phyloP scores from a whole-genome alignment of 257 asterid genomes.

The Solanum pennellii region DNA sequence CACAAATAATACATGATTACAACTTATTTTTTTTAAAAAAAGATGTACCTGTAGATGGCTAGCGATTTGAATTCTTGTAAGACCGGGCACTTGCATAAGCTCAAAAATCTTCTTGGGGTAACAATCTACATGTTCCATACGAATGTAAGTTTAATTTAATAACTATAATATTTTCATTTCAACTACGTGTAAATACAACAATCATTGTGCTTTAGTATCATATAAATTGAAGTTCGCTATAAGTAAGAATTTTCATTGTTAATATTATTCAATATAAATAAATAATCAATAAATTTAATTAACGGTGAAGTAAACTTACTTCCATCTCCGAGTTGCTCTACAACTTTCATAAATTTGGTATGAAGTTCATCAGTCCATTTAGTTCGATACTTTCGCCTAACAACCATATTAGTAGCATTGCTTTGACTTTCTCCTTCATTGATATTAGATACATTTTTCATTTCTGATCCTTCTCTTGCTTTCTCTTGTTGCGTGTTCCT shows the following conservation, averaged over 20 bases:
- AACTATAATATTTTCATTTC: not conserved
- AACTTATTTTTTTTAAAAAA: not conserved
- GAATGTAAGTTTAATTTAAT: not conserved
- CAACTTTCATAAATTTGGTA: conserved; percentile 7
- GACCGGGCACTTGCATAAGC: conserved; percentile 14
- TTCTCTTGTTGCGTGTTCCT: not conserved
- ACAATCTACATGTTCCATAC: conserved; percentile 1
- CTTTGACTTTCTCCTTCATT: not conserved
- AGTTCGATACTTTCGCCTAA: not conserved
- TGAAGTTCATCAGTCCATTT: conserved; percentile 17
- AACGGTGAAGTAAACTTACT: conserved; percentile 1
- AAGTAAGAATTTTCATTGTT: not conserved
- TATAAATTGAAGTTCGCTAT: not conserved
- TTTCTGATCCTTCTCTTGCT: not conserved
- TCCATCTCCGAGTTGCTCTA: conserved; percentile 20
- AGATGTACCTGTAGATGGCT: conserved; percentile 23
- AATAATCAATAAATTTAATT: not conserved
- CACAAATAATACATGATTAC: not conserved
- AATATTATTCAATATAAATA: not conserved
- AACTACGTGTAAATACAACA: not conserved
- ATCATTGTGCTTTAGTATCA: not conserved
- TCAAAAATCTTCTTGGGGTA: conserved; percentile 13
- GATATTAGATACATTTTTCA: not conserved
- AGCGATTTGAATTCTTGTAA: conserved; percentile 27
- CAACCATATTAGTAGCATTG: not conserved